Evolutionary conservation across 2,329 filamentous ascomycete species (phyloP).

Genomic region (Aspergillus versicolor): DNA sequence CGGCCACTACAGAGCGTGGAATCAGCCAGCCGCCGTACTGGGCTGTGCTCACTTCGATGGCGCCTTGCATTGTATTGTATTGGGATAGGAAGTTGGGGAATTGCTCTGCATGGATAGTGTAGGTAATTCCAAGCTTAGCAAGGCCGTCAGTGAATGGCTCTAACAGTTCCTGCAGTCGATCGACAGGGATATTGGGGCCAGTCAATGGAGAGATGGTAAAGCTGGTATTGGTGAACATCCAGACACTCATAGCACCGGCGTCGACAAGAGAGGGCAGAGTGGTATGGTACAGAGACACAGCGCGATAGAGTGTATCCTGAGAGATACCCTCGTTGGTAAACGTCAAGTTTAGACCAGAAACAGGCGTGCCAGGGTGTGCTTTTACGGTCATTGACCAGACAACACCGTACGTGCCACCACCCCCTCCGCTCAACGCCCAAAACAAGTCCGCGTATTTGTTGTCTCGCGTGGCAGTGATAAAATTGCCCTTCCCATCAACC

Average conservation of each 20-base stretch:
- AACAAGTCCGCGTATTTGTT: conserved; percentile 17
- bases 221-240: conserved; percentile 53
- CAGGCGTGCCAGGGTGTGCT: conserved; percentile 46
- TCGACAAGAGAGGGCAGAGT: conserved; percentile 53
- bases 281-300: conserved; percentile 49
- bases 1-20: conserved; percentile 15
- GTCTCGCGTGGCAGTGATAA: background rate
- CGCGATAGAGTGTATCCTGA: conserved; percentile 50
- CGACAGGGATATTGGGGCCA: conserved; percentile 47
- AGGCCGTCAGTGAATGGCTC: conserved; percentile 46
- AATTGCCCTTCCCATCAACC: conserved; percentile 41
- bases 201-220: conserved; percentile 49
- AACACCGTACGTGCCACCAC: conserved; percentile 30
- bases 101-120: conserved; percentile 27
- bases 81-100: conserved; percentile 34
- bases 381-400: conserved; percentile 57
- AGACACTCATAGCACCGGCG: conserved; percentile 52
- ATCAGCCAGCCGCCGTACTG: conserved; percentile 38
- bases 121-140: conserved; percentile 34
- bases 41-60: conserved; percentile 40
- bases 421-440: conserved; percentile 21
- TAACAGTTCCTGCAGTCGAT: conserved; percentile 48
- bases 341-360: conserved; percentile 47
- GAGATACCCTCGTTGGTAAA: conserved; percentile 39
- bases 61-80: conserved; percentile 32